These are phyloP conservation scores for Tripterygium wilfordii DNA, from an alignment of 177 flowering plant genomes.

Conservation along the genomic window DNA sequence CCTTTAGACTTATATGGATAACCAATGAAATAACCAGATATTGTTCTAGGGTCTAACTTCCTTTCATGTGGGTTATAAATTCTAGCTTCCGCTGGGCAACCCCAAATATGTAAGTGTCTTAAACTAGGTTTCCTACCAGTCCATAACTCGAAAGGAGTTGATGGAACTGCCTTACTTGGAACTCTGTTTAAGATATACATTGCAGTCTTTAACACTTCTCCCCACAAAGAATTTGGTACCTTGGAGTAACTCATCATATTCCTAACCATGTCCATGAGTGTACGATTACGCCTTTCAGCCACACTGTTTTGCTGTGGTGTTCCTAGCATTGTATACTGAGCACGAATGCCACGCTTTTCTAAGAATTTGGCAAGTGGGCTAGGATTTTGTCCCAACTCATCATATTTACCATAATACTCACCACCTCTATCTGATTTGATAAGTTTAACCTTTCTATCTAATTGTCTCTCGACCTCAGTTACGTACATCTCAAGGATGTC, in stretches of 20 bases:
- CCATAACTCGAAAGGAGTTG: too few relatives aligned
- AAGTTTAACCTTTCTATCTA: background rate
- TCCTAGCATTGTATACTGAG: background rate
- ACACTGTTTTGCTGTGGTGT: conserved; percentile 2
- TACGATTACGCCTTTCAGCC: background rate
- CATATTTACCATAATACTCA: too few relatives aligned
- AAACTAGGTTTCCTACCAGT: background rate
- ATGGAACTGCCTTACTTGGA: too few relatives aligned
- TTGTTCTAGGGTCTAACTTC: background rate
- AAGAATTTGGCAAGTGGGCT: background rate
- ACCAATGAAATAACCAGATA: background rate
- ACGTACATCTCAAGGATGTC: background rate
- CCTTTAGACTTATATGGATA: background rate
- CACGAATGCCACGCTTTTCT: background rate
- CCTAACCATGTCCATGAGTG: background rate
- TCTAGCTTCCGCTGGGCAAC: background rate
- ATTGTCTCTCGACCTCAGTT: background rate
- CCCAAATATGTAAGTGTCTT: background rate
- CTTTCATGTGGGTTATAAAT: background rate
- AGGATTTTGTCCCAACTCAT: background rate
- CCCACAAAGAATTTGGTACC: background rate
- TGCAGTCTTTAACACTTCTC: background rate
- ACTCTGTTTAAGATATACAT: background rate
- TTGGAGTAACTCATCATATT: background rate
- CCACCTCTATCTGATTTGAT: background rate